Conservation (phyloP, 2,329 filamentous ascomycete genomes). For the Penicillium griseofulvum region DNA sequence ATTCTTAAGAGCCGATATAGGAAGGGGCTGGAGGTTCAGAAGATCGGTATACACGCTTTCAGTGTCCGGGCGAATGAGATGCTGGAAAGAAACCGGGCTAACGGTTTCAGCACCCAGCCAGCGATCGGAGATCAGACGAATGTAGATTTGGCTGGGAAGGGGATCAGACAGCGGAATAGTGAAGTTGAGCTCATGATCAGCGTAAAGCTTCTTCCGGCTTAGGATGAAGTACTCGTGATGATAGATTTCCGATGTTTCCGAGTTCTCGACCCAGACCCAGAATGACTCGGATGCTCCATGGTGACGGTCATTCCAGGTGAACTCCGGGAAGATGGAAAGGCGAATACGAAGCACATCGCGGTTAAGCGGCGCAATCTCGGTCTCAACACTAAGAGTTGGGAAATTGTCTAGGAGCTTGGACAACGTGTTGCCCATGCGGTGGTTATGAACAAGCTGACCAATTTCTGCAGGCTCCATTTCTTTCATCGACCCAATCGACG, state of each 20-base stretch:
- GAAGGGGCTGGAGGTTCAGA: constrained; percentile 83
- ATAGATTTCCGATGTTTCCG: constrained; percentile 94
- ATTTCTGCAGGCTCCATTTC: constrained; percentile 95
- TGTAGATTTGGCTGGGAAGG: constrained; percentile 91
- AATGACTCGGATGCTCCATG: constrained; percentile 95
- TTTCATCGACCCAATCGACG: constrained; percentile 76
- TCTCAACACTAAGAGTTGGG: constrained; percentile 84
- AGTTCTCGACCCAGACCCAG: constrained; percentile 99
- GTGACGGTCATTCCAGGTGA: constrained; percentile 88
- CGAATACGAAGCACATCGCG: constrained; percentile 90
- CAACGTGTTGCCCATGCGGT: constrained; percentile 79
- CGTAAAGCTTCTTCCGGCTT: constrained; percentile 81
- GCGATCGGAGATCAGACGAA: constrained; percentile 87
- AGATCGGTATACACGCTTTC: constrained; percentile 97
- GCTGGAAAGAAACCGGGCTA: constrained; percentile 92
- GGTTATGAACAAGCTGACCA: constrained; percentile 85
- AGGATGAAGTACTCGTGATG: constrained; percentile 97
- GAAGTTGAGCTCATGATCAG: constrained; percentile 97
- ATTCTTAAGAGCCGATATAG: constrained; percentile 84
- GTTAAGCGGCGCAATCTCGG: constrained; percentile 93
- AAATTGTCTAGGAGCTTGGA: constrained; percentile 82
- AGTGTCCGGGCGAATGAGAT: constrained; percentile 93
- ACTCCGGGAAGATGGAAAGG: constrained; percentile 82
- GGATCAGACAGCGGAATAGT: constrained; percentile 94
- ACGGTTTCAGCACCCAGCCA: constrained; percentile 98